These are phyloP conservation scores for Sindora glabra DNA, from an alignment of 306 rosid species.

Conservation along the genomic window DNA sequence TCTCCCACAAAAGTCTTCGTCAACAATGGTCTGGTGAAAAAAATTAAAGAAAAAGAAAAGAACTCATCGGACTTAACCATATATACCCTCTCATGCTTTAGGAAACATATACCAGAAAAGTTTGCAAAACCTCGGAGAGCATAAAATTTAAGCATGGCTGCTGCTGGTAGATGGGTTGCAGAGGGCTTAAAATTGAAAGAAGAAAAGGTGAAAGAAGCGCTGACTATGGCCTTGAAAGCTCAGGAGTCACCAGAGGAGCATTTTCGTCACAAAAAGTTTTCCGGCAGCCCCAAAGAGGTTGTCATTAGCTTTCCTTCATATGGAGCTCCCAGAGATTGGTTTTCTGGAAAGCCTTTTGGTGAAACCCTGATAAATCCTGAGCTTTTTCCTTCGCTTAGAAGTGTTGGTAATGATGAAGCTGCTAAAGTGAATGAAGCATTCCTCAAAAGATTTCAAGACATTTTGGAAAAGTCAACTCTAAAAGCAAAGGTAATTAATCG, in stretches of 20 bases:
- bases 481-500: conserved; percentile 24
- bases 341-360: conserved; percentile 27
- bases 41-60: too few species aligned
- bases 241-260: conserved; percentile 13
- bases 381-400: conserved; percentile 47
- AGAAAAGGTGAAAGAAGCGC: conserved; percentile 26
- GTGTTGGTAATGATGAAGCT: conserved; percentile 51
- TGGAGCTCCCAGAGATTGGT: conserved; percentile 37
- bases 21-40: too few species aligned
- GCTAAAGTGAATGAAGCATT: conserved; percentile 50
- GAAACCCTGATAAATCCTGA: conserved; percentile 24
- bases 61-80: too few species aligned
- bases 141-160: too few species aligned
- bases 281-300: conserved; percentile 8
- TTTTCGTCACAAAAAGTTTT: conserved; percentile 2
- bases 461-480: conserved; percentile 8
- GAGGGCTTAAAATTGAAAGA: conserved; percentile 26
- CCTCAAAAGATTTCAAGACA: conserved; percentile 21
- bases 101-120: too few species aligned
- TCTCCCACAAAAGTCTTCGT: too few species aligned
- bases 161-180: conserved; percentile 21
- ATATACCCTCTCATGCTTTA: too few species aligned
- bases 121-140: too few species aligned
- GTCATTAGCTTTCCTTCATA: conserved; percentile 50
- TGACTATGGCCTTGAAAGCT: conserved; percentile 28